Evolutionary conservation across 257 asterid genomes (phyloP), one percentile per base, ranked within the genome.

Genomic region (Apocynum venetum): DNA sequence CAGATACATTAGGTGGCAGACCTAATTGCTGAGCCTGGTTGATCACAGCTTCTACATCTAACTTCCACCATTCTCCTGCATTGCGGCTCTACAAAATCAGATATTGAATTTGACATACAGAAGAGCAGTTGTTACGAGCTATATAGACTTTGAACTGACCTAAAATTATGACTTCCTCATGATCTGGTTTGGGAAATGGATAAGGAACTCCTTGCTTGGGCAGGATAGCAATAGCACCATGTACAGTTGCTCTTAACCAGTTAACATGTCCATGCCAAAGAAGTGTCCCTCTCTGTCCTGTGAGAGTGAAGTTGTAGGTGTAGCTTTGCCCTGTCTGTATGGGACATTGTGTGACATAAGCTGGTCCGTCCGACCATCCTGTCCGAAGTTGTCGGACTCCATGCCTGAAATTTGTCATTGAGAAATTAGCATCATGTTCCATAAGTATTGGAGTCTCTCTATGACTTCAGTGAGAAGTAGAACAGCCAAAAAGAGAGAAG

Each of bases 311-410:
- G 64, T 89, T 90, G 86, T 92, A 90, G 61, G 74, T 25, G 68
- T 81, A 92, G 73, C 87, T 92, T 76, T 92, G 88, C 52, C 94
- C 92, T 3, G 90, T 79, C 80, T 80, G 92, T 69, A 92, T 92
- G 4, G 97, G 96, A 75, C 97, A 92, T 43, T 91, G 97, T 0
- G 97, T 86, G 44, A 91, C 77, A 6, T 89, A 92, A 1, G 88
- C 96, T 0, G 97, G 96, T 67, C 96, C 97, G 41, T 92, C 97
- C 0, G 96, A 75, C 97, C 97, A 92, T 3, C 96, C 94, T 4
- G 92, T 90, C 80, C 94, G 78, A 1, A 89, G 55, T 77, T 92
- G 97, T 47, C 92, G 77, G 13, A 90, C 91, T 60, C 97, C 97
- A 65, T 90, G 97, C 97, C 97, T 92, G 76, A 61, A 73, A 15